A percentile compares a stretch with the other conserved stretches of the same genome.
Conservation (phyloP, 495 filamentous ascomycete species). For the Tuber aestivum region DNA sequence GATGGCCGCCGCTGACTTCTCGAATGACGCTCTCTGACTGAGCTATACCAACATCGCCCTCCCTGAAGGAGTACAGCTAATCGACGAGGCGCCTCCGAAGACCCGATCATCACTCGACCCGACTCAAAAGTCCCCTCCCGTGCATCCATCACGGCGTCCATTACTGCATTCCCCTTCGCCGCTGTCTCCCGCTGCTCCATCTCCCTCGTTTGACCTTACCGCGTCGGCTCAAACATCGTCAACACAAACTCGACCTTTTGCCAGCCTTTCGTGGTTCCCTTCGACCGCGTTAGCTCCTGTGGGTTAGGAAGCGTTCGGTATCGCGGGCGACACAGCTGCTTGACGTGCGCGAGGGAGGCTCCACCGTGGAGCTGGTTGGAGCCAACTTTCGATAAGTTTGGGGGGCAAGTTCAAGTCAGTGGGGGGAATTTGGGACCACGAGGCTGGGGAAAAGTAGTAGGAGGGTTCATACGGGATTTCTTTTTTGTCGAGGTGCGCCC, state of each 20-base stretch:
- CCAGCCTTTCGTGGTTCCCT: not conserved
- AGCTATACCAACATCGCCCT: not conserved
- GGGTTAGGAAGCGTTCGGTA: not conserved
- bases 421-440: not conserved
- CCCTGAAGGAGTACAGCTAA: not conserved
- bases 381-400: not conserved
- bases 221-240: not conserved
- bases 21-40: conserved; percentile 4
- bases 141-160: not conserved
- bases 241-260: not conserved
- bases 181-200: not conserved
- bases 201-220: not conserved
- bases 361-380: not conserved
- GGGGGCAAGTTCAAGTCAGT: not conserved
- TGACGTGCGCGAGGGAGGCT: not conserved
- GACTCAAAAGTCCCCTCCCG: not conserved
- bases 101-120: not conserved
- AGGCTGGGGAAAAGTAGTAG: not conserved
- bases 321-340: not conserved
- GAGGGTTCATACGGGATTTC: not conserved
- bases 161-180: not conserved
- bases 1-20: conserved; percentile 26
- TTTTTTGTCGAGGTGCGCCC: not conserved
- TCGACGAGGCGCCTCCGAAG: not conserved
- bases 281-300: not conserved